Base-by-base conservation (phyloP, 441 rosid genomes). In the Aleurites moluccanus region DNA sequence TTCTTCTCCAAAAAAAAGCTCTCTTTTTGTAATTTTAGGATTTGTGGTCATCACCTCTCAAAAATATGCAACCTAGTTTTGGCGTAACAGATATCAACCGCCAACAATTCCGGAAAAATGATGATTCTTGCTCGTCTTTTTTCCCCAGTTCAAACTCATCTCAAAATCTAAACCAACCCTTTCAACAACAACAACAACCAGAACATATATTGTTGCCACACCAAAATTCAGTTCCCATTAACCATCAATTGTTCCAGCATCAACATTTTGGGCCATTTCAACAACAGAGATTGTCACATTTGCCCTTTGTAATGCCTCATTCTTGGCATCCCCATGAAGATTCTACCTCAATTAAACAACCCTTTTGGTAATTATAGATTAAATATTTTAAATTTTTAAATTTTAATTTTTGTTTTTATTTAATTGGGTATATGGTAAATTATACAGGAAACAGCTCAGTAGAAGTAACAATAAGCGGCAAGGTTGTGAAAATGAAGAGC, bases 251-350 rank as follows among this genome's bases (percentile, higher is more conserved):
- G 50, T 75, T 81, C 49, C 81, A 44, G 9, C 73, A 68, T 11
- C 72, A 61, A 0, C 79, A 81, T 63, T 74, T 76, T 74, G 77
- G 70, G 18, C 52, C 79, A 44, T 71, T 78, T 78, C 80, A 72
- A 44, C 68, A 27, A 18, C 52, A 74, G 8, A 16, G 10, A 11
- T 60, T 62, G 64, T 71, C 61, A 6, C 61, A 64, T 56, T 75
- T 18, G 16, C 80, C 73, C 7, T 77, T 47, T 56, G 78, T 64
- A 55, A 42, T 64, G n/a, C 77, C 82, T 40, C 82, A 66, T 55
- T 70, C 30, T 76, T 84, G 80, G 86, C 71, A 80, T 75, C 78
- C 84, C 75, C 83, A 67, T 57, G 78, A 80, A 73, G 80, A 84
- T 78, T 77, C 83, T 44, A 9, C 70, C 52, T 23, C 77, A 42